Percentiles rank a stretch among this genome's conserved stretches.
phyloP scores from a whole-genome alignment of 148 eudicot species.

The Camellia sinensis region DNA sequence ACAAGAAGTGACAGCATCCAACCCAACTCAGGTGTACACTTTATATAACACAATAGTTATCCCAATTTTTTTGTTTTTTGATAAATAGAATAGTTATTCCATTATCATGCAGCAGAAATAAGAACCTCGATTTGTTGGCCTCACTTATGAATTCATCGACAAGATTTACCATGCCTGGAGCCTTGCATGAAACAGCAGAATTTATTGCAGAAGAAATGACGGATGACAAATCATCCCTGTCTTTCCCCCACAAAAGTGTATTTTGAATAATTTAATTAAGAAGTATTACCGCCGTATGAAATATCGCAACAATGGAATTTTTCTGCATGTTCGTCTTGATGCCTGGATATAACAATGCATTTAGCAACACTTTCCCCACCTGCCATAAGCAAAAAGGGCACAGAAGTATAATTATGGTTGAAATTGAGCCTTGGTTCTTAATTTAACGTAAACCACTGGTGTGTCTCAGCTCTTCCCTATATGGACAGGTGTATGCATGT shows the following conservation, averaged over 20 bases:
- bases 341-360: constrained; percentile 78
- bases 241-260: background rate
- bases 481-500: background rate
- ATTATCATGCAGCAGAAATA: too few relatives aligned
- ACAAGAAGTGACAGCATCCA: too few relatives aligned
- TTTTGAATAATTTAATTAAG: background rate
- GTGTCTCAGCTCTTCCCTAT: too few relatives aligned
- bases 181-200: background rate
- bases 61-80: too few relatives aligned
- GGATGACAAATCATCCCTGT: background rate
- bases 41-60: too few relatives aligned
- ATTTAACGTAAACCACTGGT: background rate
- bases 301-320: constrained; percentile 79
- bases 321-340: constrained; percentile 78
- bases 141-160: background rate
- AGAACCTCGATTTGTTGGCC: too few relatives aligned
- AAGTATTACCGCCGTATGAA: constrained; percentile 73
- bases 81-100: too few relatives aligned
- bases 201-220: background rate
- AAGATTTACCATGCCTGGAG: background rate
- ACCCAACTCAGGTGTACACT: too few relatives aligned
- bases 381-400: constrained; percentile 29
- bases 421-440: background rate
- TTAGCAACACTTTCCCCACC: constrained; percentile 86
- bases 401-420: background rate